Base-by-base conservation (phyloP, 2,329 filamentous ascomycete species). In the Alternaria gansuensis region DNA sequence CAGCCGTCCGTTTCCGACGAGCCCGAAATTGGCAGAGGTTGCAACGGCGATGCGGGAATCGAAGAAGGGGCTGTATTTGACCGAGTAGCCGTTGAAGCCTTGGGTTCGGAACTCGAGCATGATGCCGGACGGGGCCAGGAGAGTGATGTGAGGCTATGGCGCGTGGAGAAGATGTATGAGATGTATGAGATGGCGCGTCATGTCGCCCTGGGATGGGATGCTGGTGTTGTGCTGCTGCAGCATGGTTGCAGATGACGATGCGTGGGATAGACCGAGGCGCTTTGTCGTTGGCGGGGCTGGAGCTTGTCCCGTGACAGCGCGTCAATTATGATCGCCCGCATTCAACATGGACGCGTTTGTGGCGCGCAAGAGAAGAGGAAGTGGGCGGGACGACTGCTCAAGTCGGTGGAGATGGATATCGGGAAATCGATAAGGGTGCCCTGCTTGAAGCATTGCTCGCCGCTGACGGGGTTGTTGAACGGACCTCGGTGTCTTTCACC, bases 61-160 rank as follows among this genome's bases (percentile, higher is more conserved):
- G 82, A 96, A 96, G 82, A 97, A 99, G 6, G 95, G 95, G 55
- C 94, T 98, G 84, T 98, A 99, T 81, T 97, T 97, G 79, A 97
- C 93, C 68, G 91, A 92, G 81, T 96, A 97, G 72, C 93, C 93
- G 79, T 98, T 97, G 85, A 88, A 98, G 72, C 95, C 95, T 75
- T 92, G 86, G 23, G 95, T 98, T 65, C 91, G 90, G 81, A 91
- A 98, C 80, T 97, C 93, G 70, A 98, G 89, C 93, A 98, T 97
- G 53, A 64, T 81, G 71, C 13, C 37, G 31, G 36, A 24, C 33
- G 13, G 13, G 23, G 36, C 6, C 3, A 23, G 6, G 9, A 6
- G 13, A 5, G 34, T 14, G 31, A 34, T 36, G 2, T 26, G 4
- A 11, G 41, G 36, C 41, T 70, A 68, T 53, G 60, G 64, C 56